A percentile compares a stretch with the other conserved stretches of the same genome.
These are phyloP conservation scores for Suhomyces panamericanus DNA, from an alignment of 1,139 yeast genomes.

Conservation along the genomic window DNA sequence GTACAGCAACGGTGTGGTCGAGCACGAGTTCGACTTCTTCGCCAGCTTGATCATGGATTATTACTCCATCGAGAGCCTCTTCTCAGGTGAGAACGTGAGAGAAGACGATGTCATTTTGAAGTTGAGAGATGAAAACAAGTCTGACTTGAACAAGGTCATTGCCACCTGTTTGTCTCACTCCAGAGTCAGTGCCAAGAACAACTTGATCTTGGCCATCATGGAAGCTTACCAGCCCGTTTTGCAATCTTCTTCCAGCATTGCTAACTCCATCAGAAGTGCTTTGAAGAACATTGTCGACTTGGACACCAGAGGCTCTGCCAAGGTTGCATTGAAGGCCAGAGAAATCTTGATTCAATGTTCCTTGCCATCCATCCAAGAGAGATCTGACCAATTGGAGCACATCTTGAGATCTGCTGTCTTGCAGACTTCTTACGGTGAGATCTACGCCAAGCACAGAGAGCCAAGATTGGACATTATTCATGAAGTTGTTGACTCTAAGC, in stretches of 20 bases:
- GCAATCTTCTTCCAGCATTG: slow-evolving; percentile 65
- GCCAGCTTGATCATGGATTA: slow-evolving; percentile 70
- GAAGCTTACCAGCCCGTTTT: slow-evolving; percentile 77
- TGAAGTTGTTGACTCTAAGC: slow-evolving; percentile 94
- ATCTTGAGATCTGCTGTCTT: slow-evolving; percentile 90
- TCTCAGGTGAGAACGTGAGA: slow-evolving; percentile 71
- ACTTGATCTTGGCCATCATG: slow-evolving; percentile 80
- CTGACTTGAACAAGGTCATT: slow-evolving; percentile 73
- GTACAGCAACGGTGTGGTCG: slow-evolving; percentile 73
- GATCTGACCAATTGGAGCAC: slow-evolving; percentile 96
- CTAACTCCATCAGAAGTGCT: slow-evolving; percentile 66
- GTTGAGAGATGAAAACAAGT: slow-evolving; percentile 84
- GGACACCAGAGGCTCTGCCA: slow-evolving; percentile 86
- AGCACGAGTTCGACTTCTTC: slow-evolving; percentile 80
- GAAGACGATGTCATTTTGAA: slow-evolving; percentile 84
- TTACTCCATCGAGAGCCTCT: slow-evolving; percentile 72
- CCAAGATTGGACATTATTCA: slow-evolving; percentile 80
- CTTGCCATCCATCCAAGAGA: slow-evolving; percentile 90
- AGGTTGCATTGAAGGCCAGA: slow-evolving; percentile 94
- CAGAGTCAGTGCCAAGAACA: slow-evolving; percentile 90
- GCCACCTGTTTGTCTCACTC: slow-evolving; percentile 81
- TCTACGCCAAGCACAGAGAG: slow-evolving; percentile 69
- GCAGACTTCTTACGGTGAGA: slow-evolving; percentile 85
- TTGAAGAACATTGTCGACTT: slow-evolving; percentile 80
- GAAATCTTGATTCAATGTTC: slow-evolving; percentile 96